Evolutionary conservation across 2,329 filamentous ascomycete genomes (phyloP), one percentile per base, ranked within the genome.

Genomic region (Bipolaris bicolor): DNA sequence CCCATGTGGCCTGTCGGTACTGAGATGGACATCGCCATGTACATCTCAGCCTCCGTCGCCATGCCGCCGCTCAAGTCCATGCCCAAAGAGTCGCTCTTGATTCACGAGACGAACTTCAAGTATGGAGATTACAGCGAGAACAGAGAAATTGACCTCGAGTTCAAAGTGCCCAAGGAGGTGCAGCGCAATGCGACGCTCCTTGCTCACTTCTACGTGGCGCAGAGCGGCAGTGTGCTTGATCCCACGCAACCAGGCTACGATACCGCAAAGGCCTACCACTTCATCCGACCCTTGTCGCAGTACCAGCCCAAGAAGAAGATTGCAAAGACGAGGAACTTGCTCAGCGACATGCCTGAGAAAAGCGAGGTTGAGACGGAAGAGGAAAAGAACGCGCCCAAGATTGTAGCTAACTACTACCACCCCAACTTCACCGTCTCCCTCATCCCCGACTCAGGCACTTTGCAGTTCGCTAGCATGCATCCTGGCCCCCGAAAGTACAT

Each of bases 131-230:
- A 83, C 72, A 89, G 87, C 56, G 92, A 98, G 69, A 88, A 84
- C 71, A 86, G 95, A 55, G 83, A 89, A 52, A 84, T 93, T 56
- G 88, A 94, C 65, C 90, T 90, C 6, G 88, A 83, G 36, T 92
- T 99, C 72, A 79, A 83, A 3, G 87, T 98, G 3, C 94, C 95
- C 2, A 82, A 83, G 60, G 83, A 86, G 40, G 92, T 96, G 0
- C 93, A 97, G 81, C 84, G 92, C 65, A 98, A 98, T 74, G 92
- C 91, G 33, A 97, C 94, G 1, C 84, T 99, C 9, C 97, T 91
- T 88, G 94, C 91, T 2, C 95, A 99, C 76, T 96, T 98, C 77
- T 97, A 92, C 69, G 81, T 98, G 59, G 91, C 87, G 10, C 85
- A 96, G 63, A 80, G 87, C 9, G 94, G 93, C 51, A 85, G 86